phyloP scores from a whole-genome alignment of 306 rosid species.

The Inga oerstediana region DNA sequence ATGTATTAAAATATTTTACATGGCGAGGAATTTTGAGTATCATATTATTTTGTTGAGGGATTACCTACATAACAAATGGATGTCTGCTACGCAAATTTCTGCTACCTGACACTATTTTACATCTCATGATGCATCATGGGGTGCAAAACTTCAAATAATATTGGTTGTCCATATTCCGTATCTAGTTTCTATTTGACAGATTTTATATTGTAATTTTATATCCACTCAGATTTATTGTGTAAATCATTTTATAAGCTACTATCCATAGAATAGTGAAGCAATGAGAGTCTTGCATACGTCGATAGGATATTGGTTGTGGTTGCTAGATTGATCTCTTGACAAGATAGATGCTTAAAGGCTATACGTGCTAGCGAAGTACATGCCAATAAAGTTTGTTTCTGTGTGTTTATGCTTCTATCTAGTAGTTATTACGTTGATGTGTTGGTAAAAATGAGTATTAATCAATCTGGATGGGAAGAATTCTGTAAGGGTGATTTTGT shows the following conservation, averaged over 20 bases:
- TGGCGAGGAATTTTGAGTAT: slow-evolving; percentile 9
- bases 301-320: background rate
- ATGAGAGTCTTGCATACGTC: background rate
- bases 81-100: background rate
- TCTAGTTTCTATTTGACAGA: background rate
- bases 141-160: slow-evolving; percentile 13
- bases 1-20: slow-evolving; percentile 1
- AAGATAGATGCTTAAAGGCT: background rate
- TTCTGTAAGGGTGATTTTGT: background rate
- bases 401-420: background rate
- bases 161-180: background rate
- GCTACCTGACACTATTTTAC: slow-evolving; percentile 1
- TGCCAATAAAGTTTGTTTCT: background rate
- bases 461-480: background rate
- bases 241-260: slow-evolving; percentile 16
- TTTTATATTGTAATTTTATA: background rate
- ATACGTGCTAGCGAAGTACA: background rate
- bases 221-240: background rate
- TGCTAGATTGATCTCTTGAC: background rate
- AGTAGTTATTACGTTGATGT: background rate
- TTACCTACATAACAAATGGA: background rate
- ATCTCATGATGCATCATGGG: background rate
- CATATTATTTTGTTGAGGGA: background rate
- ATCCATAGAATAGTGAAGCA: background rate
- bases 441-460: background rate